These are phyloP conservation scores for Nigrospora osmanthi DNA, from an alignment of 2,329 filamentous ascomycete species.

Conservation along the genomic window DNA sequence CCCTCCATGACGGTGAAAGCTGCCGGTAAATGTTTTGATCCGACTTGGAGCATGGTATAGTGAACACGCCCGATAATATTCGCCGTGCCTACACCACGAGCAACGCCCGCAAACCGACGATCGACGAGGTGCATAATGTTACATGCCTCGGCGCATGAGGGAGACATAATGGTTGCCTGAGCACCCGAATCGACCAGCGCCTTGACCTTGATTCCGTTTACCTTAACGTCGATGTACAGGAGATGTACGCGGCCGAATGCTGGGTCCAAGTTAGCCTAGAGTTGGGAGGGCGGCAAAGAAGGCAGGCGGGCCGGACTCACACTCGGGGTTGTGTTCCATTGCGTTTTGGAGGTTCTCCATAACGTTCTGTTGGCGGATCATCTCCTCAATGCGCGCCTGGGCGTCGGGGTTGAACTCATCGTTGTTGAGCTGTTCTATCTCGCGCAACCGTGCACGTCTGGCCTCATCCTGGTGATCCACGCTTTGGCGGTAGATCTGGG, in stretches of 20 bases:
- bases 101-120: slow-evolving; percentile 83
- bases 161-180: slow-evolving; percentile 98
- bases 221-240: slow-evolving; percentile 92
- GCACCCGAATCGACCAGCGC: slow-evolving; percentile 96
- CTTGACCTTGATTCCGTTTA: slow-evolving; percentile 88
- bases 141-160: slow-evolving; percentile 80
- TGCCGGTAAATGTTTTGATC: slow-evolving; percentile 77
- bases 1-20: slow-evolving; percentile 99
- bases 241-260: slow-evolving; percentile 93
- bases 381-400: slow-evolving; percentile 88
- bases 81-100: slow-evolving; percentile 88
- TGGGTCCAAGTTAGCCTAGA: slow-evolving; percentile 24
- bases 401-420: slow-evolving; percentile 93
- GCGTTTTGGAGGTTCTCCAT: slow-evolving; percentile 95
- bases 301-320: slow-evolving; percentile 52
- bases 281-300: not conserved
- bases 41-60: slow-evolving; percentile 90
- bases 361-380: slow-evolving; percentile 89
- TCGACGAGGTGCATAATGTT: slow-evolving; percentile 96
- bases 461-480: slow-evolving; percentile 63
- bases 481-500: slow-evolving; percentile 60
- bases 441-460: slow-evolving; percentile 69
- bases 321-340: slow-evolving; percentile 95
- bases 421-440: slow-evolving; percentile 79
- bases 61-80: slow-evolving; percentile 93